Percentiles rank a stretch among this genome's conserved stretches.
Evolutionary conservation across 1,284 basidiomycete species (phyloP).

Genomic region (Microbotryomycetes sp.): DNA sequence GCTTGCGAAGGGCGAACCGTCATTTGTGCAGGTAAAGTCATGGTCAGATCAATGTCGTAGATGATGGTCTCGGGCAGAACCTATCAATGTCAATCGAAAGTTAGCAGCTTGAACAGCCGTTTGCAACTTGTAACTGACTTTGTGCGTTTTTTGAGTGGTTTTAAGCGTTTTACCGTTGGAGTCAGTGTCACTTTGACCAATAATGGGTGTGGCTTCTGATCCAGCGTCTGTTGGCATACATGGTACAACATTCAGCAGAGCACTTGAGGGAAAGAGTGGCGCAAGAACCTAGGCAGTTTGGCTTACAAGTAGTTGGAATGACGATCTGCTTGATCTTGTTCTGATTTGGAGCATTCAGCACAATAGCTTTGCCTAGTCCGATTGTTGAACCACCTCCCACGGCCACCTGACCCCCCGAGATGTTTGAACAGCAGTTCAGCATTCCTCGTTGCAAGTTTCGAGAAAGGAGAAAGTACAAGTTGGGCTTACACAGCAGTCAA

Average conservation of each 20-base stretch:
- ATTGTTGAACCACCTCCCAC: constrained; percentile 49
- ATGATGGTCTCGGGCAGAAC: constrained; percentile 49
- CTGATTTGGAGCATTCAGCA: constrained; percentile 38
- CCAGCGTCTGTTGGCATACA: constrained; percentile 41
- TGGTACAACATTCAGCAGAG: not conserved
- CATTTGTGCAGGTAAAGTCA: constrained; percentile 46
- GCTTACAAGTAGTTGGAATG: constrained; percentile 47
- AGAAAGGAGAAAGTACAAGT: not conserved
- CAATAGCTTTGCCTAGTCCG: constrained; percentile 48
- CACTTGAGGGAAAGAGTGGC: not conserved
- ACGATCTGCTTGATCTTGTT: constrained; percentile 48
- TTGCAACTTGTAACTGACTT: constrained; percentile 16
- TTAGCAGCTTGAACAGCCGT: not conserved
- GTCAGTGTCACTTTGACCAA: constrained; percentile 47
- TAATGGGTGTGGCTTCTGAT: constrained; percentile 48
- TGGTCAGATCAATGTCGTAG: constrained; percentile 49
- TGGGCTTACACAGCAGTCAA: constrained; percentile 44
- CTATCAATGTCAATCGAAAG: not conserved
- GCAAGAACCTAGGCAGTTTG: not conserved
- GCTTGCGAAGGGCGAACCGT: constrained; percentile 31
- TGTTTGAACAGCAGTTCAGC: not conserved
- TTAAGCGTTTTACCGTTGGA: constrained; percentile 43
- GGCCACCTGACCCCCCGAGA: constrained; percentile 26
- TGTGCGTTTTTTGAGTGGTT: constrained; percentile 46
- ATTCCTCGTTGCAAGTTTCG: not conserved